A percentile compares a stretch with the other conserved stretches of the same genome.
Evolutionary conservation across 2,329 filamentous ascomycete species (phyloP).

Genomic region (Metarhizium anisopliae): DNA sequence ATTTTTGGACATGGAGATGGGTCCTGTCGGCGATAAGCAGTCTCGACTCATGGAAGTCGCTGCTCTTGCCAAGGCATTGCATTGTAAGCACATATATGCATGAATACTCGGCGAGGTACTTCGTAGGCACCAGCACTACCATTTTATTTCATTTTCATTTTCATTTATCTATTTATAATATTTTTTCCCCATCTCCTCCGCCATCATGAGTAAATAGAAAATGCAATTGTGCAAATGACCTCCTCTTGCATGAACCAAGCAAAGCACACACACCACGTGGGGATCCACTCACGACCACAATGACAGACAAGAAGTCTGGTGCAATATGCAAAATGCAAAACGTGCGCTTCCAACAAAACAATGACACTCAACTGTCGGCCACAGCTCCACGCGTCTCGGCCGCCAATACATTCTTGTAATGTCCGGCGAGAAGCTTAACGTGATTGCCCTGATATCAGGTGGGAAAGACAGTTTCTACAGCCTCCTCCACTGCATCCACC

Average conservation of each 20-base stretch:
- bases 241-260: neutral
- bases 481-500: slow-evolving; percentile 76
- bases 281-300: neutral
- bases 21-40: no score
- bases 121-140: no score
- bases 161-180: no score
- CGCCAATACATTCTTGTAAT: slow-evolving; percentile 17
- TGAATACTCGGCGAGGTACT: no score
- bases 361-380: neutral
- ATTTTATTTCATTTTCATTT: no score
- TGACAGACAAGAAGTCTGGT: neutral
- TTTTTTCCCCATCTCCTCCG: no score
- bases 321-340: neutral
- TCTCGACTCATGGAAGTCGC: no score
- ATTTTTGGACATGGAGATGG: no score
- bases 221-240: neutral
- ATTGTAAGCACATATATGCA: no score
- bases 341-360: no score
- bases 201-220: no score
- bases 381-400: neutral
- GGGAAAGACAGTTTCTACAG: slow-evolving; percentile 97
- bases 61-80: no score
- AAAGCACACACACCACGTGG: neutral
- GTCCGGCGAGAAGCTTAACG: slow-evolving; percentile 48
- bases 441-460: slow-evolving; percentile 88